phyloP scores from a whole-genome alignment of 768 basidiomycete genomes.

The Chalciporus piperatus region DNA sequence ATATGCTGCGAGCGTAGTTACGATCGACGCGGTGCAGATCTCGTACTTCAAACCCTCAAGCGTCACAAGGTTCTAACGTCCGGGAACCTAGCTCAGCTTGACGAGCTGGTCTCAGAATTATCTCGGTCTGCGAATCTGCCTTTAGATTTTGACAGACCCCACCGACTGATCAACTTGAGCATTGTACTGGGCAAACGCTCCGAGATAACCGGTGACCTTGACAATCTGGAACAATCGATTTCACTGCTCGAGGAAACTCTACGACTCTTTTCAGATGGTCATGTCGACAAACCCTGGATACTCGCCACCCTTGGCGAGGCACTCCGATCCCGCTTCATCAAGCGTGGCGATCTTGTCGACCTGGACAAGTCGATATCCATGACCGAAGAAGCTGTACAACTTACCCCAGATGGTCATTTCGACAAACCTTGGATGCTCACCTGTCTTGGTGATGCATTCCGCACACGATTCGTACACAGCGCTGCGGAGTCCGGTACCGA shows the following conservation, averaged over 20 bases:
- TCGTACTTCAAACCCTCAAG: slow-evolving; percentile 1
- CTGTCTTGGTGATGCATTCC: neutral
- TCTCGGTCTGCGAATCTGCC: neutral
- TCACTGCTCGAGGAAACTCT: neutral
- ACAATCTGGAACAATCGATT: neutral
- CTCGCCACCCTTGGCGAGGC: neutral
- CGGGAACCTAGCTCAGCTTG: neutral
- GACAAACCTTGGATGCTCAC: neutral
- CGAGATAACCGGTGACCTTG: neutral
- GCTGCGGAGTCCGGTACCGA: too few relatives aligned
- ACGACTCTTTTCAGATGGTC: neutral
- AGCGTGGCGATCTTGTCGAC: neutral
- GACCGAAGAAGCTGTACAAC: neutral
- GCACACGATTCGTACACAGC: neutral
- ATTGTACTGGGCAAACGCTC: slow-evolving; percentile 1
- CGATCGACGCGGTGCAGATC: slow-evolving; percentile 1
- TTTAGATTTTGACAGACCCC: slow-evolving; percentile 1
- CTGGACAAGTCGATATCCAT: neutral
- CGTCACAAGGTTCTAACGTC: neutral
- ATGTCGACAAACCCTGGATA: neutral
- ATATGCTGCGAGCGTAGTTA: neutral
- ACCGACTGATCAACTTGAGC: slow-evolving; percentile 1
- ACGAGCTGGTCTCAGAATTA: neutral
- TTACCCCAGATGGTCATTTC: neutral
- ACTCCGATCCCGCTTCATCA: neutral